These are phyloP conservation scores for Suillus lakei DNA, from an alignment of 768 basidiomycete species.

Conservation along the genomic window DNA sequence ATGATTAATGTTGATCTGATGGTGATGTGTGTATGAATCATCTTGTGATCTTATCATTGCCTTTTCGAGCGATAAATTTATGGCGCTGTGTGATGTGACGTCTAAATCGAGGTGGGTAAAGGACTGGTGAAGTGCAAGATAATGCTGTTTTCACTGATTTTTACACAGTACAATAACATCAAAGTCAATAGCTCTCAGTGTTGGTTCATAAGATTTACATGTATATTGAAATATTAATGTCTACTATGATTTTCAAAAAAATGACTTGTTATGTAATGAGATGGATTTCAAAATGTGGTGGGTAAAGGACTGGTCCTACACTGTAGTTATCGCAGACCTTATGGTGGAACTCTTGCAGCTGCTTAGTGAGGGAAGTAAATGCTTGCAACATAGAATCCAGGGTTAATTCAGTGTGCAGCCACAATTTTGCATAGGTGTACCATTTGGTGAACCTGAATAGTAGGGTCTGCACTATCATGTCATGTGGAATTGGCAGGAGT, in stretches of 20 bases:
- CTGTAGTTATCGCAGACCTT: too few relatives aligned
- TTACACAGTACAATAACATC: not conserved
- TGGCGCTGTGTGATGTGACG: not conserved
- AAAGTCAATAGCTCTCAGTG: not conserved
- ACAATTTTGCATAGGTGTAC: too few relatives aligned
- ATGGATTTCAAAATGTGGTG: not conserved
- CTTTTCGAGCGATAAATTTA: not conserved
- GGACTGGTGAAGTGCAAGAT: not conserved
- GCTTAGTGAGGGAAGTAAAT: too few relatives aligned
- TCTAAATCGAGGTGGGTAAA: not conserved
- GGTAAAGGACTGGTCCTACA: not conserved
- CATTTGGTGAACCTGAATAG: too few relatives aligned
- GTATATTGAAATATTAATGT: conserved; percentile 1
- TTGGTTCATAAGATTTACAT: not conserved
- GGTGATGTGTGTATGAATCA: too few relatives aligned
- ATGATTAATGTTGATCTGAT: too few relatives aligned
- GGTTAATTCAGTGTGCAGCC: too few relatives aligned
- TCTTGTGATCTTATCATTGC: too few relatives aligned
- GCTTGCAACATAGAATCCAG: too few relatives aligned
- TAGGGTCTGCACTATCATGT: too few relatives aligned
- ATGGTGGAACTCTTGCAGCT: too few relatives aligned
- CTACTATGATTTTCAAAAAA: not conserved
- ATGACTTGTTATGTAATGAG: not conserved
- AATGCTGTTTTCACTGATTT: conserved; percentile 1
- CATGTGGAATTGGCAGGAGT: too few relatives aligned